Conservation (phyloP, 2,329 filamentous ascomycete genomes). For the Monilinia fructicola region DNA sequence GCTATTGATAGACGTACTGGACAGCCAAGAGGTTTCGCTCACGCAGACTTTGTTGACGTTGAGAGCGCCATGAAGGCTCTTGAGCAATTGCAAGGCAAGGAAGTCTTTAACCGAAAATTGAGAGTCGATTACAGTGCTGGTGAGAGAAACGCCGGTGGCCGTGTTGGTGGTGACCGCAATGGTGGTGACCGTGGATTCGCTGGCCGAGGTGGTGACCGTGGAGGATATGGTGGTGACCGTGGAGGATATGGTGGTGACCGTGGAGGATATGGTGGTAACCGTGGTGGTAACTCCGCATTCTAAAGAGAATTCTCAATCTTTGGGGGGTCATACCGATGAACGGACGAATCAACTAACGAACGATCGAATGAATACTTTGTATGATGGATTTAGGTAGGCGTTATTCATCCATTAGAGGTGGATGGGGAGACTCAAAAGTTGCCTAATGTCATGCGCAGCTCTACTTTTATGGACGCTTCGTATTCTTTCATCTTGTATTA, state of each 20-base stretch:
- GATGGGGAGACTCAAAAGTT: constrained; percentile 34
- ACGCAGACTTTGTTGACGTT: constrained; percentile 73
- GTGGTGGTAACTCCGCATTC: background rate
- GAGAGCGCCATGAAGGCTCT: constrained; percentile 62
- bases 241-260: constrained; percentile 14
- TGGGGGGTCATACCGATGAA: background rate
- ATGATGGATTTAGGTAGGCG: constrained; percentile 25
- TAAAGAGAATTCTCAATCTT: constrained; percentile 2
- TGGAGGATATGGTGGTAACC: constrained; percentile 4
- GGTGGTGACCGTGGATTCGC: constrained; percentile 2
- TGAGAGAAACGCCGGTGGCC: constrained; percentile 1
- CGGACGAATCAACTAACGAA: constrained; percentile 4
- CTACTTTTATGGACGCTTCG: constrained; percentile 22
- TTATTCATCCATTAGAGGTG: constrained; percentile 21
- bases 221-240: constrained; percentile 16
- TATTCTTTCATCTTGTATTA: constrained; percentile 35
- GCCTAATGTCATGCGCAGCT: constrained; percentile 24
- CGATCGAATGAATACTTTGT: constrained; percentile 24
- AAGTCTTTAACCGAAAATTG: constrained; percentile 65
- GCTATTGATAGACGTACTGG: constrained; percentile 80
- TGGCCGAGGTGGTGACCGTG: constrained; percentile 13
- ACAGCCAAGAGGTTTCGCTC: constrained; percentile 78
- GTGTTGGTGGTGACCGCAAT: background rate
- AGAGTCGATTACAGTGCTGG: constrained; percentile 58
- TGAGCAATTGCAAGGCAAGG: constrained; percentile 54